A percentile compares a stretch with the other conserved stretches of the same genome.
phyloP scores from a whole-genome alignment of 768 basidiomycete genomes.

The Termitomyces bulborhizus region DNA sequence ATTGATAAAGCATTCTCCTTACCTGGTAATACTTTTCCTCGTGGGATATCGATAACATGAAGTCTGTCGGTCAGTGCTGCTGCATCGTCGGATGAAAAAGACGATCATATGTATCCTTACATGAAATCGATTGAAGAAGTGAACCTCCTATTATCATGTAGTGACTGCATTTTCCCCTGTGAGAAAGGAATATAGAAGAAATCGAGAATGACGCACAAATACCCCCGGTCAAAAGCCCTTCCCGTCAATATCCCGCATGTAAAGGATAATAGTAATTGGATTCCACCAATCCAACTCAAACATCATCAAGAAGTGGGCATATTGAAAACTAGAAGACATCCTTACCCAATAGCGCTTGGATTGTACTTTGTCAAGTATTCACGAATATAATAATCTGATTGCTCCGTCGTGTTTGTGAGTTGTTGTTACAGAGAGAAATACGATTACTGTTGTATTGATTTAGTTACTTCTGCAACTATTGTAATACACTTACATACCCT shows the following conservation, averaged over 20 bases:
- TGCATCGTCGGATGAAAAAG: neutral
- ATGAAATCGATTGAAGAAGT: slow-evolving; percentile 8
- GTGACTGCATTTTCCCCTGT: slow-evolving; percentile 1
- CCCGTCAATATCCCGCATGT: slow-evolving; percentile 18
- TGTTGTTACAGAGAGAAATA: neutral
- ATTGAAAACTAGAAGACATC: neutral
- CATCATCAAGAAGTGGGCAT: neutral
- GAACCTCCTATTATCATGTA: slow-evolving; percentile 14
- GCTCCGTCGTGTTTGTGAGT: slow-evolving; percentile 9
- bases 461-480: neutral
- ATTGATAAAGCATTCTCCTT: neutral
- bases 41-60: slow-evolving; percentile 27
- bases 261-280: slow-evolving; percentile 34
- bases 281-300: slow-evolving; percentile 43
- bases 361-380: slow-evolving; percentile 25
- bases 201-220: slow-evolving; percentile 16
- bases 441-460: neutral
- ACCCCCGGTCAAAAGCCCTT: slow-evolving; percentile 22
- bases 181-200: neutral
- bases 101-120: neutral
- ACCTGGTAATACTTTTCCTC: slow-evolving; percentile 24
- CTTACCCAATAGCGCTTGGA: slow-evolving; percentile 15
- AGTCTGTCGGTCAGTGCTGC: neutral
- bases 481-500: neutral
- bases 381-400: slow-evolving; percentile 32